These are phyloP conservation scores for Alternaria sp. DNA, from an alignment of 2,329 filamentous ascomycete genomes.

Conservation along the genomic window DNA sequence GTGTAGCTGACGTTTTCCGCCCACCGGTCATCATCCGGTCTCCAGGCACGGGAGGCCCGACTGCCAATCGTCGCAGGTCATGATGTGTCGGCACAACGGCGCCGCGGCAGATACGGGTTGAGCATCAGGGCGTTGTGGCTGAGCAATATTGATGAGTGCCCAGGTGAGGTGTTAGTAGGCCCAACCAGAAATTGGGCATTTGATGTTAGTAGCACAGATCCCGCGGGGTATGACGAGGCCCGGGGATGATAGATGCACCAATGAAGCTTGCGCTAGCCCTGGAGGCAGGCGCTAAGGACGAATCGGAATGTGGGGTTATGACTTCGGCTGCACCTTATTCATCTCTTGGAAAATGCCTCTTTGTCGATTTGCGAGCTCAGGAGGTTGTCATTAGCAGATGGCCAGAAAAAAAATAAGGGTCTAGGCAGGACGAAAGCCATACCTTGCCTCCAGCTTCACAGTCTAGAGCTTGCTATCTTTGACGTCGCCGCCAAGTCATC, in stretches of 20 bases:
- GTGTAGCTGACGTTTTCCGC: conserved; percentile 15
- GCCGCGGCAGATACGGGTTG: neutral
- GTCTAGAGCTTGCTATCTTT: neutral
- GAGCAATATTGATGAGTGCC: conserved; percentile 12
- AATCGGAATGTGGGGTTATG: conserved; percentile 1
- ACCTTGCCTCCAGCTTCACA: neutral
- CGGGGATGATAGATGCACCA: neutral
- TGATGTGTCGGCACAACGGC: conserved; percentile 5
- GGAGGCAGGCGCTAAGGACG: conserved; percentile 2
- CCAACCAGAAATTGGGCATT: no score
- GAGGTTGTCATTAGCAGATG: no score
- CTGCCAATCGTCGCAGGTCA: conserved; percentile 4
- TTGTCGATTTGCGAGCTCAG: neutral
- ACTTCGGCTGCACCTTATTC: conserved; percentile 12
- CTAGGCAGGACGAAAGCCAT: neutral
- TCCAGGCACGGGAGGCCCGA: conserved; percentile 8
- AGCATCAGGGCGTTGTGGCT: conserved; percentile 8
- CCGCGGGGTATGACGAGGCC: neutral
- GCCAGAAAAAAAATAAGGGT: neutral
- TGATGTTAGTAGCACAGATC: neutral
- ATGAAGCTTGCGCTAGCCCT: neutral
- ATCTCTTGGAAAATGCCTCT: neutral
- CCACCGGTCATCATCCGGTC: conserved; percentile 12
- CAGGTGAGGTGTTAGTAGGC: neutral
- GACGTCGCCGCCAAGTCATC: neutral